Conservation (phyloP, 1,284 basidiomycete genomes). For the Paramarasmius palmivorus region DNA sequence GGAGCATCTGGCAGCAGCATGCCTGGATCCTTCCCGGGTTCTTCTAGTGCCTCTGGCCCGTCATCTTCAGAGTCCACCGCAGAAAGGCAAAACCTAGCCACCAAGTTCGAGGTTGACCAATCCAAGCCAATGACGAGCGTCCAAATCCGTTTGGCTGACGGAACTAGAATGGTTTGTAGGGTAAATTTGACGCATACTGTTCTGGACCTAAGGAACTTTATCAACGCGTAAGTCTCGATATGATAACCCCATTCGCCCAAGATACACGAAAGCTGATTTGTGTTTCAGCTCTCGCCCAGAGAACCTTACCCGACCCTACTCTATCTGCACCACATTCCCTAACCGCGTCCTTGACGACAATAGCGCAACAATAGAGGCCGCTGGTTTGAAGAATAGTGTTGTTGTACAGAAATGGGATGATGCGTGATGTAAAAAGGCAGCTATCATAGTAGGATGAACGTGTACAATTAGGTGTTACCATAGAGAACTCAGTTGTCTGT, state of each 20-base stretch:
- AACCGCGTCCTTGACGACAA: conserved; percentile 73
- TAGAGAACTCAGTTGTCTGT: no score
- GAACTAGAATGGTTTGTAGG: conserved; percentile 83
- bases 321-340: conserved; percentile 86
- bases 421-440: neutral
- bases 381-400: conserved; percentile 80
- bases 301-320: conserved; percentile 64
- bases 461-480: no score
- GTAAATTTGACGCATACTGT: conserved; percentile 95
- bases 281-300: conserved; percentile 70
- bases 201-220: conserved; percentile 82
- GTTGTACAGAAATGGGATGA: conserved; percentile 80
- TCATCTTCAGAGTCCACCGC: conserved; percentile 22
- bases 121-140: conserved; percentile 84
- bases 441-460: no score
- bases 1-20: conserved; percentile 33
- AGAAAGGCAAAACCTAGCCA: conserved; percentile 41
- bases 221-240: conserved; percentile 76
- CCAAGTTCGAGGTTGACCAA: conserved; percentile 82
- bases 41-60: conserved; percentile 6
- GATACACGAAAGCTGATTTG: conserved; percentile 8
- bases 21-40: conserved; percentile 57
- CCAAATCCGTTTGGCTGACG: conserved; percentile 91
- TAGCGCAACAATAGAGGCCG: conserved; percentile 69
- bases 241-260: conserved; percentile 3